These are phyloP conservation scores for Musa schizocarpa DNA, from an alignment of 176 grass and related monocot genomes.

Conservation along the genomic window DNA sequence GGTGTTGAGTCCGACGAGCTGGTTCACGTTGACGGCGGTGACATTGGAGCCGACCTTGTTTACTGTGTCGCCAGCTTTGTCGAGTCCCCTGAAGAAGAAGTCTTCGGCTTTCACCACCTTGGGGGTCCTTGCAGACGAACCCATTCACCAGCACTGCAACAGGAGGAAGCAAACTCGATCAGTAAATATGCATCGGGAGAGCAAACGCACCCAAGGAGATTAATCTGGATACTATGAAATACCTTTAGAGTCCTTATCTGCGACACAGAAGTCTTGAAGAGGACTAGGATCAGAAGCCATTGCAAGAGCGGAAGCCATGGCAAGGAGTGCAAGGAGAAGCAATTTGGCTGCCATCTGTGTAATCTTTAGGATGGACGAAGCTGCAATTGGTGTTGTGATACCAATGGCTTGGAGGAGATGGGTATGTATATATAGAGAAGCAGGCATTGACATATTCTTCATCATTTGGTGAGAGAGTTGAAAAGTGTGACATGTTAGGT, in stretches of 20 bases:
- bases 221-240: too few species aligned
- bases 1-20: slow-evolving; percentile 62
- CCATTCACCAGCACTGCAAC: slow-evolving; percentile 53
- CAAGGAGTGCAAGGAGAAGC: not conserved
- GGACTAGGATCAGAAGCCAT: not conserved
- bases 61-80: slow-evolving; percentile 30
- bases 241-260: not conserved
- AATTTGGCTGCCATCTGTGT: not conserved
- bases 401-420: too few species aligned
- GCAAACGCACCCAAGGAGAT: too few species aligned
- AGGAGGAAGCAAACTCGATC: too few species aligned
- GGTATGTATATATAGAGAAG: too few species aligned
- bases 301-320: not conserved
- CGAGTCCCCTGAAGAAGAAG: slow-evolving; percentile 35
- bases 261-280: not conserved
- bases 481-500: too few species aligned
- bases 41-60: slow-evolving; percentile 34
- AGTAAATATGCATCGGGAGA: too few species aligned
- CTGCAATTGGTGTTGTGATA: too few species aligned
- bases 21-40: slow-evolving; percentile 15
- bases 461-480: too few species aligned
- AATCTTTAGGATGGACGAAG: too few species aligned
- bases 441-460: too few species aligned
- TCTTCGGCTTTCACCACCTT: slow-evolving; percentile 45
- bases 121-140: slow-evolving; percentile 63